A percentile compares a stretch with the other conserved stretches of the same genome.
Evolutionary conservation across 345 rosid species (phyloP).

Genomic region (Pseudoturritis turrita): DNA sequence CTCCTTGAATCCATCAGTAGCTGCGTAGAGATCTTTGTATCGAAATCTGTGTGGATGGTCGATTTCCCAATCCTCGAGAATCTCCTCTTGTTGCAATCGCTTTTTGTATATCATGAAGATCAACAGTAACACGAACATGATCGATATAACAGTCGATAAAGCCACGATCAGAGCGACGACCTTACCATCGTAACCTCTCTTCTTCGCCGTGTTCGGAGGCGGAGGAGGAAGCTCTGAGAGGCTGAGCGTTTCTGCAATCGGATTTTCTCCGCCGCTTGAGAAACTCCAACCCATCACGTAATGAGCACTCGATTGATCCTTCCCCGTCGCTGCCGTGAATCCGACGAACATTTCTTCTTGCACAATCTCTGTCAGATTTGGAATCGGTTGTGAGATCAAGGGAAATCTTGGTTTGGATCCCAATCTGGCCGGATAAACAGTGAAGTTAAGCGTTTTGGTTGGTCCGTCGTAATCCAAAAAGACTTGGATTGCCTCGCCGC

Average conservation of each 20-base stretch:
- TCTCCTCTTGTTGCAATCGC: constrained; percentile 40
- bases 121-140: constrained; percentile 28
- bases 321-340: constrained; percentile 60
- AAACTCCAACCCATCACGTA: constrained; percentile 71
- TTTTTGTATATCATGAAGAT: constrained; percentile 22
- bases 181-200: constrained; percentile 5
- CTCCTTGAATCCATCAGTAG: constrained; percentile 49
- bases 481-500: constrained; percentile 39
- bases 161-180: constrained; percentile 39
- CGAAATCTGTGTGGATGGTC: constrained; percentile 57
- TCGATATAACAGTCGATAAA: constrained; percentile 23
- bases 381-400: not conserved
- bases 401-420: constrained; percentile 31
- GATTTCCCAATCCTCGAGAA: constrained; percentile 57
- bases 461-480: constrained; percentile 46
- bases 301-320: constrained; percentile 42
- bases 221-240: constrained; percentile 15
- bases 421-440: constrained; percentile 30
- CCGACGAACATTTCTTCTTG: constrained; percentile 45
- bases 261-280: constrained; percentile 18
- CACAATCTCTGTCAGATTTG: constrained; percentile 1
- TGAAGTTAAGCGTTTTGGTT: constrained; percentile 17
- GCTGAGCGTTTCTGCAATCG: constrained; percentile 24
- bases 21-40: constrained; percentile 46
- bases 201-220: constrained; percentile 21